These are phyloP conservation scores for Pythium graminicola DNA, from an alignment of 352 stramenopile genomes.

Conservation along the genomic window DNA sequence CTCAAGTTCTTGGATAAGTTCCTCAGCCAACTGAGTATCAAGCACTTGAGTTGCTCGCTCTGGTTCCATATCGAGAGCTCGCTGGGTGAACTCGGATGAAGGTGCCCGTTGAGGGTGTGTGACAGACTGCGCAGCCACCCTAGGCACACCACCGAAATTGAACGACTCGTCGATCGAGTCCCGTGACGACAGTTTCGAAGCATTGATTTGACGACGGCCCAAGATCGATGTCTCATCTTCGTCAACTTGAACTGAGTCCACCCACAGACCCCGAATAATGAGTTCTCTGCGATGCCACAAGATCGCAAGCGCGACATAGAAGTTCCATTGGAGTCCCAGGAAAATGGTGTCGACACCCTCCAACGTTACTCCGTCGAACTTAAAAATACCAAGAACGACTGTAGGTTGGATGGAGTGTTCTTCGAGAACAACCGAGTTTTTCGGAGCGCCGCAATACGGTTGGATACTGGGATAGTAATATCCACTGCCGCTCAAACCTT, in stretches of 20 bases:
- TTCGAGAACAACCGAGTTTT: slow-evolving; percentile 27
- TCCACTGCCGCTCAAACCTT: slow-evolving; percentile 40
- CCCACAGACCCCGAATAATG: slow-evolving; percentile 70
- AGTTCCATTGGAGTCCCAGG: slow-evolving; percentile 74
- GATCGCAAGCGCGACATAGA: slow-evolving; percentile 71
- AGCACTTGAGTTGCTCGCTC: background rate
- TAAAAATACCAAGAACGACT: slow-evolving; percentile 80
- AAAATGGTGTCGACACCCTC: slow-evolving; percentile 43
- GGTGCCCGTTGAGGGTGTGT: background rate
- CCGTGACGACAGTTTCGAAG: slow-evolving; percentile 52
- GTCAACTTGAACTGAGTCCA: slow-evolving; percentile 23
- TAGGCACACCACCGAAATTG: slow-evolving; percentile 18
- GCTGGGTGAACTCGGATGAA: background rate
- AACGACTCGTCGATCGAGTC: slow-evolving; percentile 78
- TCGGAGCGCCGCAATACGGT: slow-evolving; percentile 52
- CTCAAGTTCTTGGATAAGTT: slow-evolving; percentile 24
- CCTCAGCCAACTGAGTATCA: slow-evolving; percentile 15
- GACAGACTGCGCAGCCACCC: background rate
- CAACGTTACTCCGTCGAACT: slow-evolving; percentile 64
- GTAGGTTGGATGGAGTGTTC: slow-evolving; percentile 68
- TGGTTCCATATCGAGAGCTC: slow-evolving; percentile 2
- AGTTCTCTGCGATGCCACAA: slow-evolving; percentile 80
- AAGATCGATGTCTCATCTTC: slow-evolving; percentile 18
- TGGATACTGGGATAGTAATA: slow-evolving; percentile 76
- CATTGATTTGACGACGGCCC: slow-evolving; percentile 29